These are phyloP conservation scores for Ceratonia siliqua DNA, from an alignment of 306 rosid species.

Conservation along the genomic window DNA sequence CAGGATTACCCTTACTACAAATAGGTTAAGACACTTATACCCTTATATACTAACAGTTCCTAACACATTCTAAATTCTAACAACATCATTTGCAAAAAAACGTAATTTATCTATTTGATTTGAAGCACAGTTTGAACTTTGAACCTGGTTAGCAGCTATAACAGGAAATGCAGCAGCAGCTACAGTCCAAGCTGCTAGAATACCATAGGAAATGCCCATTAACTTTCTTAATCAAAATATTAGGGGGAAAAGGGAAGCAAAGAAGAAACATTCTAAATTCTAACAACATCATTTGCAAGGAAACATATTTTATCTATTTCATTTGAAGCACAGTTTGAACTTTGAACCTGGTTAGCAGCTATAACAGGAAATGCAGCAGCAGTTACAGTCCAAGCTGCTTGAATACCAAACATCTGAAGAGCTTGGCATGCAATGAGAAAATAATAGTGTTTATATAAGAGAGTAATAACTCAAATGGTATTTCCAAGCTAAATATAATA, in stretches of 20 bases:
- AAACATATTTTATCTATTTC: neutral
- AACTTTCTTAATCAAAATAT: slow-evolving; percentile 6
- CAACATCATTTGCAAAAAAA: neutral
- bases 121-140: slow-evolving; percentile 28
- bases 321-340: slow-evolving; percentile 29
- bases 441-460: no score
- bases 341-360: slow-evolving; percentile 81
- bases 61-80: neutral
- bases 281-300: neutral
- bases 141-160: slow-evolving; percentile 84
- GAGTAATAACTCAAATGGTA: no score
- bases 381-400: slow-evolving; percentile 71
- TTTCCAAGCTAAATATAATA: no score
- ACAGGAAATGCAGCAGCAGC: slow-evolving; percentile 71
- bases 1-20: no score
- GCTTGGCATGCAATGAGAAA: no score
- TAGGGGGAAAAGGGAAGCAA: neutral
- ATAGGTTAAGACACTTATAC: no score
- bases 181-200: slow-evolving; percentile 78
- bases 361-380: slow-evolving; percentile 72
- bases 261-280: neutral
- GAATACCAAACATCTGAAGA: no score
- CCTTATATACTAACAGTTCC: no score
- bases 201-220: slow-evolving; percentile 44
- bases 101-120: neutral